A percentile compares a stretch with the other conserved stretches of the same genome.
phyloP scores from a whole-genome alignment of 495 filamentous ascomycete species.

The Penicillium manginii region DNA sequence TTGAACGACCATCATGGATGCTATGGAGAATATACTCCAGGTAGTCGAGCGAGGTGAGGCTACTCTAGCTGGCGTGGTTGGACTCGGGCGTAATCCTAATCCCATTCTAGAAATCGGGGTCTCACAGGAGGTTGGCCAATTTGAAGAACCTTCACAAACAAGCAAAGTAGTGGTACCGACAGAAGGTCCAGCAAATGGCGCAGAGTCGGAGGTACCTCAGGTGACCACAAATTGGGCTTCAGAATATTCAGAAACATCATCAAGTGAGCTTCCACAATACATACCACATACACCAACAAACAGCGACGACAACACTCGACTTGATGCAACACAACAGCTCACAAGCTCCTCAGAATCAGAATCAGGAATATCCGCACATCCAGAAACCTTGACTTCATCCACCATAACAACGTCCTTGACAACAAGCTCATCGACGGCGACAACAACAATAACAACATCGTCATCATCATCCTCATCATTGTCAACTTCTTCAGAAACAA shows the following conservation, averaged over 20 bases:
- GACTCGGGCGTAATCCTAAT: neutral
- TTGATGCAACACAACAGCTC: neutral
- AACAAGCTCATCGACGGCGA: neutral
- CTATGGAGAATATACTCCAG: neutral
- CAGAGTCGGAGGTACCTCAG: no score
- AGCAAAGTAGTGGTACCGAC: neutral
- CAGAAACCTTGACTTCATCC: neutral
- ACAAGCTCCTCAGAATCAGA: constrained; percentile 4
- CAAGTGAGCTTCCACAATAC: neutral
- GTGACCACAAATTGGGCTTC: neutral
- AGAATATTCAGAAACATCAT: neutral
- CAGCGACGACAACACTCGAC: neutral
- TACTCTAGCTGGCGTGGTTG: neutral
- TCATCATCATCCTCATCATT: neutral
- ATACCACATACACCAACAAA: neutral
- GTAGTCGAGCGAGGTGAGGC: neutral
- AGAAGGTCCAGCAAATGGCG: neutral
- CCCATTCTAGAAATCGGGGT: neutral
- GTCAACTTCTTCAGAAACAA: constrained; percentile 8
- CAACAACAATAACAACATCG: neutral
- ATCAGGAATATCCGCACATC: constrained; percentile 5
- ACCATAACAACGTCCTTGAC: constrained; percentile 2
- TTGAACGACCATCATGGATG: neutral
- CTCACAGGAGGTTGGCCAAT: neutral
- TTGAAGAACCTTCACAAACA: neutral